Base-by-base conservation (phyloP, 2,329 filamentous ascomycete species). In the Fusarium compactum region DNA sequence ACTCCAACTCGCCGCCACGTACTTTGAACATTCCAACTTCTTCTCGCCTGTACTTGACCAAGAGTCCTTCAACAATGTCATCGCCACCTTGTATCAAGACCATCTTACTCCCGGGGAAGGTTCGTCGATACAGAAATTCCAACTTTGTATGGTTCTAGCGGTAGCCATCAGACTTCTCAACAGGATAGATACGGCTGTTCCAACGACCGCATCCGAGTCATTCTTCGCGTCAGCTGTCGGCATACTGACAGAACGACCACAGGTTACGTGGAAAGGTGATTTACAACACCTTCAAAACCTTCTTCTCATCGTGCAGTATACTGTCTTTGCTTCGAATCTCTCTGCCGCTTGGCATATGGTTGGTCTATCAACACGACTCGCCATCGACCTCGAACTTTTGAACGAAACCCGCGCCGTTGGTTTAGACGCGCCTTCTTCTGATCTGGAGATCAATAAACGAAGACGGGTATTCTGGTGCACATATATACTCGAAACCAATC, bases 11-110 rank as follows among this genome's bases (percentile, higher is more conserved):
- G 53, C 63, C 0, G 64, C 74, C 7, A 72, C 73, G 0, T 77
- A 77, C n/a, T 77, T 77, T 29, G 72, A 77, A 41, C 76, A 77
- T 27, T 74, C 71, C 16, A 67, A 76, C 12, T 77, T 77, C 18
- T 77, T 77, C 47, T 77, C 73, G 0, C 74, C 74, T 3, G 62
- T 77, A 3, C 40, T 77, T 1, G 27, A 62, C 3, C 71, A 73
- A 41, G 58, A 65, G 1, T 57, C 61, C 3, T 70, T 77, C 14
- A 18, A 57, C 9, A 6, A 15, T 11, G 55, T 41, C 18, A 45
- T 70, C 1, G 38, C 34, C 5, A 14, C 38, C 4, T 34, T 77
- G 3, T 74, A 71, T 11, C 46, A 46, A 16, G 27, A 48, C 10
- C 27, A 34, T 11, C 0, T 1, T 3, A 25, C 29, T 3, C 4